Percentiles rank a stretch among this genome's conserved stretches.
These are phyloP conservation scores for Nitzschia palea DNA, from an alignment of 108 stramenopile species.

Conservation along the genomic window DNA sequence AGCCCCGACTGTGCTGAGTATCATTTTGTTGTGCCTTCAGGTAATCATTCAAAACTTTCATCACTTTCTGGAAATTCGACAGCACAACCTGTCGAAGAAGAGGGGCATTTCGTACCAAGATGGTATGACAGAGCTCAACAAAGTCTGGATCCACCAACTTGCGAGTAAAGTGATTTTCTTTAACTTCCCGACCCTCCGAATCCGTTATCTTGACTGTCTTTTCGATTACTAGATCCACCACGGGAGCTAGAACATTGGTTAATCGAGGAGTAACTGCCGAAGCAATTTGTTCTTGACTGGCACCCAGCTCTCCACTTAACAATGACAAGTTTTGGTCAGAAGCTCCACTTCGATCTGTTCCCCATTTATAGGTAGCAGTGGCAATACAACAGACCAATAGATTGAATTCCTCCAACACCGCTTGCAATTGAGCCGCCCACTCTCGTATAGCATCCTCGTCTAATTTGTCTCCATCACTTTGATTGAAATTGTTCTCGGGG, in stretches of 20 bases:
- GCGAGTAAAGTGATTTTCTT: slow-evolving; percentile 66
- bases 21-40: slow-evolving; percentile 70
- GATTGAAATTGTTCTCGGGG: slow-evolving; percentile 37
- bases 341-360: slow-evolving; percentile 81
- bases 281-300: slow-evolving; percentile 74
- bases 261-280: slow-evolving; percentile 60
- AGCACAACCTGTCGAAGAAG: slow-evolving; percentile 67
- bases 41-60: slow-evolving; percentile 62
- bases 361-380: slow-evolving; percentile 80
- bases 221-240: slow-evolving; percentile 69
- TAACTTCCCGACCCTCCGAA: slow-evolving; percentile 42
- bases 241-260: slow-evolving; percentile 78
- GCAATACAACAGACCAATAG: slow-evolving; percentile 63
- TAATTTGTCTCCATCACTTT: slow-evolving; percentile 6
- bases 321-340: slow-evolving; percentile 73
- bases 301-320: slow-evolving; percentile 56
- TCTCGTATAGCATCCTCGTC: slow-evolving; percentile 34
- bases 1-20: slow-evolving; percentile 38
- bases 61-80: slow-evolving; percentile 64
- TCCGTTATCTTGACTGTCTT: slow-evolving; percentile 37
- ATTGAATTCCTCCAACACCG: slow-evolving; percentile 68
- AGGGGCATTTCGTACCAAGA: slow-evolving; percentile 66
- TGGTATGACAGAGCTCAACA: slow-evolving; percentile 51
- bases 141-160: slow-evolving; percentile 67
- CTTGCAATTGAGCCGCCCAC: slow-evolving; percentile 67